Conservation (phyloP, 768 basidiomycete genomes). For the Calocybe indica region DNA sequence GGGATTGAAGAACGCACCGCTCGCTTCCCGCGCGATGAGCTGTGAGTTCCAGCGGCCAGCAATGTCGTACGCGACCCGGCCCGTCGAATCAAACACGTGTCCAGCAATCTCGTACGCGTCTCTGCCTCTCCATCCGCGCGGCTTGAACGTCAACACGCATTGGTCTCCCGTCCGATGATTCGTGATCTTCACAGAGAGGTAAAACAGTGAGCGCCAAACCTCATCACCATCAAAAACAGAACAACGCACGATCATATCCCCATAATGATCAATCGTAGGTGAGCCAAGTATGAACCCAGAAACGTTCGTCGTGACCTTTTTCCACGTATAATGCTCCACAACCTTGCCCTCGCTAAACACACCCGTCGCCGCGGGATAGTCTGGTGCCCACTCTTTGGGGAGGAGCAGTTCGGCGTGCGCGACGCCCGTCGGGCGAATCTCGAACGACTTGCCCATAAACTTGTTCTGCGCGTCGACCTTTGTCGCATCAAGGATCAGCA, state of each 20-base stretch:
- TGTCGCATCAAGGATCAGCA: not conserved
- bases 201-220: not conserved
- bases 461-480: slow-evolving; percentile 96
- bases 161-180: slow-evolving; percentile 90
- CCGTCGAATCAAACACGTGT: slow-evolving; percentile 61
- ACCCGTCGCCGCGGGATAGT: slow-evolving; percentile 55
- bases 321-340: slow-evolving; percentile 91
- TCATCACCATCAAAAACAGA: not conserved
- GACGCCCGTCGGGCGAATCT: slow-evolving; percentile 92
- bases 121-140: slow-evolving; percentile 88
- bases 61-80: slow-evolving; percentile 75
- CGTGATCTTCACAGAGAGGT: slow-evolving; percentile 29
- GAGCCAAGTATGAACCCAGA: slow-evolving; percentile 92
- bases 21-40: slow-evolving; percentile 76
- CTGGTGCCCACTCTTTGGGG: slow-evolving; percentile 55
- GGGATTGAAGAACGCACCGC: slow-evolving; percentile 59
- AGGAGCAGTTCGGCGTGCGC: slow-evolving; percentile 83
- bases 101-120: slow-evolving; percentile 93
- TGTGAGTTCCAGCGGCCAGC: slow-evolving; percentile 96
- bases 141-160: slow-evolving; percentile 91
- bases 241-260: slow-evolving; percentile 81
- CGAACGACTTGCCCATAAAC: slow-evolving; percentile 95
- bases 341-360: slow-evolving; percentile 44
- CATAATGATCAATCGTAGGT: slow-evolving; percentile 88
- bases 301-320: slow-evolving; percentile 87